Conservation (phyloP, 371 early-diverging fungal species). For the Mucor saturninus region DNA sequence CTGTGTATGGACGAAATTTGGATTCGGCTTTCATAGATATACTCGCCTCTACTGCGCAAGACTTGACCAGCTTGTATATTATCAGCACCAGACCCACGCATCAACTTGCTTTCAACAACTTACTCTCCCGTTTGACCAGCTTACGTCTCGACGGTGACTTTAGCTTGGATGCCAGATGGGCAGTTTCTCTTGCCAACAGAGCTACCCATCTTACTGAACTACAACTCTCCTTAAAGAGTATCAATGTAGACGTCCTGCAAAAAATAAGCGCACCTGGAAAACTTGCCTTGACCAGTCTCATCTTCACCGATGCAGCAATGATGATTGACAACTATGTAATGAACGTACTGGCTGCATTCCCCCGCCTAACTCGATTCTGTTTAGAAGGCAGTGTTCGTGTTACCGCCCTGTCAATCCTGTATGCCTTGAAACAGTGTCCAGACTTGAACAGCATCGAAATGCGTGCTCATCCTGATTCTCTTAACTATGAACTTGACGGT, state of each 20-base stretch:
- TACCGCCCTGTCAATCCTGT: constrained; percentile 14
- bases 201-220: constrained; percentile 15
- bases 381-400: constrained; percentile 25
- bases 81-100: constrained; percentile 29
- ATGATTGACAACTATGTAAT: constrained; percentile 24
- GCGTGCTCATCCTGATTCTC: constrained; percentile 16
- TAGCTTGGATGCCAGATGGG: constrained; percentile 16
- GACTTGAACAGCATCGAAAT: constrained; percentile 33
- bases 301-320: constrained; percentile 28
- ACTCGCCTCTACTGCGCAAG: constrained; percentile 15
- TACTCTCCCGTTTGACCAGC: constrained; percentile 24
- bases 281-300: constrained; percentile 22
- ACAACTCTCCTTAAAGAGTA: constrained; percentile 28
- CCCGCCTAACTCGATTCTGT: constrained; percentile 22
- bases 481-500: background rate
- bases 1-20: constrained; percentile 48
- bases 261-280: constrained; percentile 21
- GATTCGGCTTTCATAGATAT: constrained; percentile 26
- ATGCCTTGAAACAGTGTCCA: constrained; percentile 21
- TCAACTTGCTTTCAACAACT: constrained; percentile 14
- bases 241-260: constrained; percentile 14
- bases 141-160: constrained; percentile 39
- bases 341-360: constrained; percentile 22
- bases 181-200: constrained; percentile 18
- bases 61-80: constrained; percentile 24